Evolutionary conservation across 1,284 basidiomycete genomes (phyloP), one percentile per base, ranked within the genome.

Genomic region (Pseudozyma hubeiensis): DNA sequence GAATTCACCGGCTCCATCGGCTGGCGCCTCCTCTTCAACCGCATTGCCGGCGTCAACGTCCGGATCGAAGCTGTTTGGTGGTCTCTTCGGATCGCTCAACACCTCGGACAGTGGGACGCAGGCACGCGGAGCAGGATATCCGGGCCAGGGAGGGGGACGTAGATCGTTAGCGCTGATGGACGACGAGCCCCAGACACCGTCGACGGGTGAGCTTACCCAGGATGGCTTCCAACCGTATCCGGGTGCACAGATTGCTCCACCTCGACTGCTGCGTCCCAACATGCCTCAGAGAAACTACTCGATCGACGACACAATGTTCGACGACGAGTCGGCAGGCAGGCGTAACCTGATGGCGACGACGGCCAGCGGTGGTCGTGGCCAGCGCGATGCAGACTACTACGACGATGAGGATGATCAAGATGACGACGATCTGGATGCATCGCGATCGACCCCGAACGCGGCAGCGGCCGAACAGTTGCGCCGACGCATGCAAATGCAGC

Each of bases 101-200:
- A 53, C 56, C 0, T 41, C 71, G 4, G 58, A 69, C n/a, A 33
- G n/a, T 10, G 55, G 11, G 11, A 40, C 53, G 9, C 64, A 62
- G 34, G 31, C 58, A 39, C 31, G 61, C 2, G 35, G 35, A 3
- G 55, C 56, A 13, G 57, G 65, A 11, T 61, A 59, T 40, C 62
- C 52, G 0, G 60, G 57, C 0, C 70, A 68, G 51, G 52, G 53
- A 39, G 40, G 16, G 13, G 61, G 58, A 11, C 71, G 51, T 6
- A 34, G 66, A 30, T 44, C 56, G 17, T 35, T 19, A n/a, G 44
- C 40, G 50, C 35, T 58, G 37, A 9, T 75, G 16, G 68, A 71
- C n/a, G 64, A 67, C 17, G 73, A 71, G 45, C 73, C 73, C 10
- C 64, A 64, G n/a, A 75, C 73, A 29, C 73, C 73, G 4, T 67